These are phyloP conservation scores for Mycena galopus DNA, from an alignment of 768 basidiomycete genomes.

Conservation along the genomic window DNA sequence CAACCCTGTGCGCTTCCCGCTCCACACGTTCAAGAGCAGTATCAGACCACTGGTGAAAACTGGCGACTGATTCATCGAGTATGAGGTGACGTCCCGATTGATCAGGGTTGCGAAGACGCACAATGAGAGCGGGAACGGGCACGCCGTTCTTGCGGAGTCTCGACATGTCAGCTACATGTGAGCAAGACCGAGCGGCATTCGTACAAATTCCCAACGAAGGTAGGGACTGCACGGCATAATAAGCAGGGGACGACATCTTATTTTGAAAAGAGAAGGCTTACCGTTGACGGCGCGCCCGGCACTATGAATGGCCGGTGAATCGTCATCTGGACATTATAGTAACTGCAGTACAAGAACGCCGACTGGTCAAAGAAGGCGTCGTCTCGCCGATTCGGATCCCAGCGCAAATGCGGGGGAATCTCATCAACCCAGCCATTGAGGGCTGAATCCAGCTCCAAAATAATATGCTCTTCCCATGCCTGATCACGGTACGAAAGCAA, in stretches of 20 bases:
- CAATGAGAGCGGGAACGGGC: conserved; percentile 42
- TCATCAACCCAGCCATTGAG: too few species aligned
- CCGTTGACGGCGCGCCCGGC: conserved; percentile 52
- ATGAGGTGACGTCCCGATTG: not conserved
- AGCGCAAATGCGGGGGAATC: too few species aligned
- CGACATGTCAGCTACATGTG: conserved; percentile 73
- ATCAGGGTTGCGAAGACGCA: not conserved
- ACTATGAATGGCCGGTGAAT: conserved; percentile 86
- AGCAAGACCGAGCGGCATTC: conserved; percentile 83
- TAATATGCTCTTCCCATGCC: conserved; percentile 58
- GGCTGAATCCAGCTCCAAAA: conserved; percentile 53
- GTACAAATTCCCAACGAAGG: conserved; percentile 90
- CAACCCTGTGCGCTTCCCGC: conserved; percentile 47
- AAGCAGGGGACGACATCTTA: not conserved
- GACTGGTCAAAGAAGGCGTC: conserved; percentile 71
- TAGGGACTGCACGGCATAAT: conserved; percentile 70
- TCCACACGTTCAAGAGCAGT: conserved; percentile 53
- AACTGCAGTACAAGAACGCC: conserved; percentile 61
- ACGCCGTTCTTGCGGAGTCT: conserved; percentile 46
- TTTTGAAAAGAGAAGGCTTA: not conserved
- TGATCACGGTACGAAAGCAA: too few species aligned
- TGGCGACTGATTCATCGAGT: conserved; percentile 27
- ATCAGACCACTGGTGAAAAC: conserved; percentile 46
- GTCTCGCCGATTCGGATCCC: too few species aligned
- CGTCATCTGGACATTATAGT: conserved; percentile 70